Evolutionary conservation across 192 early-diverging fungal genomes (phyloP), one percentile per base, ranked within the genome.

Genomic region (Entrophospora sp.): DNA sequence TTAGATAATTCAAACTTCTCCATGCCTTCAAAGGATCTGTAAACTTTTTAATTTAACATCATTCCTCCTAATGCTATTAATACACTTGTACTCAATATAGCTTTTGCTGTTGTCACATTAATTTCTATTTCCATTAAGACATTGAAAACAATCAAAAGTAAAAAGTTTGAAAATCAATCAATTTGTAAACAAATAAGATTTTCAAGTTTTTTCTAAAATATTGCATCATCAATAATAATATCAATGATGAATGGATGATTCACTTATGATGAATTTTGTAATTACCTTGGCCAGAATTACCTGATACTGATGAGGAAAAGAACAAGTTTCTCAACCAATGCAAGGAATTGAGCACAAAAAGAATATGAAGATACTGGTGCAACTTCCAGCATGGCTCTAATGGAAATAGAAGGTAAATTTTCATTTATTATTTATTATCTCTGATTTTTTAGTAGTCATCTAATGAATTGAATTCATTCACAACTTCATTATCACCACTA

Each of bases 251-350:
- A 91, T 91, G 89, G 87, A 89, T 66, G 88, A 85, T 67, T 81
- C 84, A 48, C 75, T 86, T 93, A 91, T 67, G 91, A 93, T 75
- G 91, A 93, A 74, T 94, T 92, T 78, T 94, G 96, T 63, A 99
- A 99, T 83, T 99, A 99, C 81, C 90, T 99, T 75, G 97, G 18
- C 91, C 94, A 35, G 94, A 97, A 61, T 78, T 97, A 34, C 89
- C 87, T 25, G 84, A 86, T 45, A 82, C 84, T 22, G 85, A 84
- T 18, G 79, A 83, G 32, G 81, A 81, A 25, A 75, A 42, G 73
- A 83, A 52, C 56, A 61, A 30, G 61, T 67, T 55, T 67, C 20
- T 20, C 71, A 49, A 32, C 64, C 71, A 32, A 51, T 61, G 27
- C 75, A 70, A 28, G 68, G 75, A 24, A 60, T 63, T 10, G 65